Percentiles rank a stretch among this genome's conserved stretches.
phyloP scores from a whole-genome alignment of 2,329 filamentous ascomycete genomes.

The Penicillium sp. region DNA sequence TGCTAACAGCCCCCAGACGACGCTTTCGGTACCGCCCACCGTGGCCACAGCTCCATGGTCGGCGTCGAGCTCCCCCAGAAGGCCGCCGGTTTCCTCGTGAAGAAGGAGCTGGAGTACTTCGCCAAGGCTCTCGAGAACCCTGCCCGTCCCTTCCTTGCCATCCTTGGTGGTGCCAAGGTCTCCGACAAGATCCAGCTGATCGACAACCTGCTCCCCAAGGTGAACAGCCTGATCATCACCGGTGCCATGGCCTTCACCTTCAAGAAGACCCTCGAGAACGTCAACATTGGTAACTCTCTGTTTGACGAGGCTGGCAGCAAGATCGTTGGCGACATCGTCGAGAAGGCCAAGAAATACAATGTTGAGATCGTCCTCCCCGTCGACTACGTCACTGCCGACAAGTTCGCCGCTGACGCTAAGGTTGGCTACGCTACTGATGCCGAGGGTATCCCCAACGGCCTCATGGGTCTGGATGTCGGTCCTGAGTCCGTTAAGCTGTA shows the following conservation, averaged over 20 bases:
- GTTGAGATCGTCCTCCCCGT: slow-evolving; percentile 93
- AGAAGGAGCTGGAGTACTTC: slow-evolving; percentile 99
- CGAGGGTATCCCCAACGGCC: slow-evolving; percentile 91
- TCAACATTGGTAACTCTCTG: slow-evolving; percentile 85
- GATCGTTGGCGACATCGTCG: slow-evolving; percentile 81
- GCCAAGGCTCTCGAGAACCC: slow-evolving; percentile 93
- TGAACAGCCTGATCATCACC: slow-evolving; percentile 94
- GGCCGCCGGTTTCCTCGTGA: slow-evolving; percentile 97
- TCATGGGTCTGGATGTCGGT: slow-evolving; percentile 97
- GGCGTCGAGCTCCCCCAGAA: slow-evolving; percentile 94
- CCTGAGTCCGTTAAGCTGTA: slow-evolving; percentile 84
- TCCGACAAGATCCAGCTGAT: slow-evolving; percentile 99
- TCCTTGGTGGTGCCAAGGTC: slow-evolving; percentile 96
- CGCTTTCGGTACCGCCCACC: slow-evolving; percentile 96
- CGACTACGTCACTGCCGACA: slow-evolving; percentile 95
- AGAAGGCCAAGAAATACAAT: slow-evolving; percentile 95
- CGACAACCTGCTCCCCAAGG: slow-evolving; percentile 97
- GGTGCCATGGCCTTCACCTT: slow-evolving; percentile 99
- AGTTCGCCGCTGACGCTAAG: slow-evolving; percentile 83
- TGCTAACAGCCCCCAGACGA: slow-evolving; percentile 64
- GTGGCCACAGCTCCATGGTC: slow-evolving; percentile 99
- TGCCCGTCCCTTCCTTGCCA: slow-evolving; percentile 94
- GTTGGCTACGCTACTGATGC: slow-evolving; percentile 80
- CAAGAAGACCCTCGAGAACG: slow-evolving; percentile 95
- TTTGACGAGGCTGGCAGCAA: slow-evolving; percentile 94